A percentile compares a stretch with the other conserved stretches of the same genome.
Evolutionary conservation across 495 filamentous ascomycete genomes (phyloP).

Genomic region (Talaromyces wortmannii): DNA sequence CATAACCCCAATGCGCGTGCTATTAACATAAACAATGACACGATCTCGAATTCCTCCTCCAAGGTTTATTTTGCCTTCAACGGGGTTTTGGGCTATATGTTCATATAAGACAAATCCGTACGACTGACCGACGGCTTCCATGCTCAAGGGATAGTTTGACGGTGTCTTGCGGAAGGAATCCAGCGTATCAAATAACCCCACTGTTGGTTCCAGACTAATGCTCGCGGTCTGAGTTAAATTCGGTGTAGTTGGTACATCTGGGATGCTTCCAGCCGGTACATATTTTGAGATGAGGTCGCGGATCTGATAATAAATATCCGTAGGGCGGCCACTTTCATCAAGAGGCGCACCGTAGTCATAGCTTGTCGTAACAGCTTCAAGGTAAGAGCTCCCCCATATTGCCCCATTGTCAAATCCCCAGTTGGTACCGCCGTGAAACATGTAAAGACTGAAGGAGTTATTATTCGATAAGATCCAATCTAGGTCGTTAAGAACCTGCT

Average conservation of each 20-base stretch:
- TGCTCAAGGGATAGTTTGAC: conserved; percentile 21
- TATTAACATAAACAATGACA: conserved; percentile 38
- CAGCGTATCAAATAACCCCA: conserved; percentile 20
- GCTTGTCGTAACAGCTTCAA: conserved; percentile 30
- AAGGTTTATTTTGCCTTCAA: conserved; percentile 20
- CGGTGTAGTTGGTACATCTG: conserved; percentile 18
- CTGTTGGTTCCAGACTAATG: conserved; percentile 16
- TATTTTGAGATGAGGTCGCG: conserved; percentile 27
- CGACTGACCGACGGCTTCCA: conserved; percentile 36
- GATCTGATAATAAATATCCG: conserved; percentile 29
- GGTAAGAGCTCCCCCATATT: conserved; percentile 23
- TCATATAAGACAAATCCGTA: conserved; percentile 35
- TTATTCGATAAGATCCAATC: conserved; percentile 29
- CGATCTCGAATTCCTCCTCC: conserved; percentile 35
- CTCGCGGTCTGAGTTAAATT: conserved; percentile 20
- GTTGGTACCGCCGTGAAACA: conserved; percentile 43
- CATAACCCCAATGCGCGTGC: conserved; percentile 26
- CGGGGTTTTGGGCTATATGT: conserved; percentile 15
- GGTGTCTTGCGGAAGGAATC: background rate
- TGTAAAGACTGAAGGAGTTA: conserved; percentile 37
- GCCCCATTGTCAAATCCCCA: conserved; percentile 39
- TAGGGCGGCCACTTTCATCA: conserved; percentile 40
- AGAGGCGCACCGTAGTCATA: conserved; percentile 43
- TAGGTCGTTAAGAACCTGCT: conserved; percentile 21
- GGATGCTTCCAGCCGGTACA: conserved; percentile 18